Base-by-base conservation (phyloP, 208 protist species). In the Strigomonas culicis region DNA sequence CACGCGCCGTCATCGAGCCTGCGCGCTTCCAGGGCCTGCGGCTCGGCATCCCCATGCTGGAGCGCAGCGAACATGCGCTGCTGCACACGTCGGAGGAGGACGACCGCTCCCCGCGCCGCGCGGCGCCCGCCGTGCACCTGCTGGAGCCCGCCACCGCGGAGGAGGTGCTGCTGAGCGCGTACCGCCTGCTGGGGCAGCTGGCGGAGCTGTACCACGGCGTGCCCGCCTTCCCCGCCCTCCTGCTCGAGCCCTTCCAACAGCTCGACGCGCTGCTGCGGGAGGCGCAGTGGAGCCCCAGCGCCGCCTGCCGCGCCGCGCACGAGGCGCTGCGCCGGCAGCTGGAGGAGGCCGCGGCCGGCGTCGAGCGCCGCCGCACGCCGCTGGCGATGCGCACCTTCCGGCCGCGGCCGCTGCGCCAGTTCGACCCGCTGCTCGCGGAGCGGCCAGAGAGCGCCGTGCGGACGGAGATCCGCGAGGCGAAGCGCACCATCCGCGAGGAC, bases 381-480 rank as follows among this genome's bases (percentile, higher is more conserved):
- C 74, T 94, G 4, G 81, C 83, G 19, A 94, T 94, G 88, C 88
- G 88, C 47, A 79, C 70, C 43, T 92, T 94, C 70, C 84, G 88
- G 7, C 88, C 88, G 0, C 84, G 88, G 0, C 88, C 88, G 31
- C 64, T 94, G 56, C 88, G 88, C 32, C 82, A 84, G 68, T 94
- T 92, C 64, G 88, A 94, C 55, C 88, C 88, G 17, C 79, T 92
- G 15, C 70, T 94, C 30, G 83, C 72, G 39, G 78, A 86, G 53
- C 68, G 68, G 6, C 68, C 75, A 59, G 74, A 71, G 53, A 80
- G 55, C 47, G 88, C 80, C 3, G 63, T 82, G 43, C 88, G 86
- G 70, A 83, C 57, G 24, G 88, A 94, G 59, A 73, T 90, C 39
- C 80, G 85, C 44, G 25, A 70, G 51, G 73, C 90, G 64, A 85